Evolutionary conservation across 164 flowering plant genomes (phyloP).

Genomic region (Nymphaea thermarum): DNA sequence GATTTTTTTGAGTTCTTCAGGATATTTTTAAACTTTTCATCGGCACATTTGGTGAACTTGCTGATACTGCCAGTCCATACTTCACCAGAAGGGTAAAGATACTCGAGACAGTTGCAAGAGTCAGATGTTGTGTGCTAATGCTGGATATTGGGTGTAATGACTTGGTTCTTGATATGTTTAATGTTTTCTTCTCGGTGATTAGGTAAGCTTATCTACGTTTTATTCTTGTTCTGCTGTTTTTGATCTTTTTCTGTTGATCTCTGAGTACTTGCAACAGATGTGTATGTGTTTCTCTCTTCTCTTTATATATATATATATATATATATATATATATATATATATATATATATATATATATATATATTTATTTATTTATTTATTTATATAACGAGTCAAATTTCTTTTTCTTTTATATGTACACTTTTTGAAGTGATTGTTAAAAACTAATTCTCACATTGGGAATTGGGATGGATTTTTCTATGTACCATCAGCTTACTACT

Average conservation of each 20-base stretch:
- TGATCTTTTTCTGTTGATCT: too few species aligned
- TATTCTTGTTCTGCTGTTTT: too few species aligned
- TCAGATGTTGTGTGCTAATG: slow-evolving; percentile 66
- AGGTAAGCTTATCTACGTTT: slow-evolving; percentile 25
- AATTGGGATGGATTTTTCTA: too few species aligned
- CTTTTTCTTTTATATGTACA: not conserved
- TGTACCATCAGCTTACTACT: too few species aligned
- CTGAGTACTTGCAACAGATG: too few species aligned
- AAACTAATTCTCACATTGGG: not conserved
- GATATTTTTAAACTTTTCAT: slow-evolving; percentile 59
- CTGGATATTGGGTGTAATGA: slow-evolving; percentile 67
- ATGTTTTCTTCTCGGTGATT: slow-evolving; percentile 54
- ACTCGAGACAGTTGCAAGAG: slow-evolving; percentile 65
- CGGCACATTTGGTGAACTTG: slow-evolving; percentile 53
- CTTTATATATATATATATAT: too few species aligned
- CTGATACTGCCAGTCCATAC: slow-evolving; percentile 53
- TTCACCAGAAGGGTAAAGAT: slow-evolving; percentile 68
- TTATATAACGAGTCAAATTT: not conserved
- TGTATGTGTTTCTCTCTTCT: too few species aligned
- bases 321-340: too few species aligned
- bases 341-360: too few species aligned
- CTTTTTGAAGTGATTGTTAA: not conserved
- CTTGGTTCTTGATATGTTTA: slow-evolving; percentile 70
- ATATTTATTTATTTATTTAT: too few species aligned
- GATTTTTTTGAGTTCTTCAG: slow-evolving; percentile 17